Percentiles rank a stretch among this genome's conserved stretches.
These are phyloP conservation scores for Silene uniflora DNA, from an alignment of 148 eudicot genomes.

Conservation along the genomic window DNA sequence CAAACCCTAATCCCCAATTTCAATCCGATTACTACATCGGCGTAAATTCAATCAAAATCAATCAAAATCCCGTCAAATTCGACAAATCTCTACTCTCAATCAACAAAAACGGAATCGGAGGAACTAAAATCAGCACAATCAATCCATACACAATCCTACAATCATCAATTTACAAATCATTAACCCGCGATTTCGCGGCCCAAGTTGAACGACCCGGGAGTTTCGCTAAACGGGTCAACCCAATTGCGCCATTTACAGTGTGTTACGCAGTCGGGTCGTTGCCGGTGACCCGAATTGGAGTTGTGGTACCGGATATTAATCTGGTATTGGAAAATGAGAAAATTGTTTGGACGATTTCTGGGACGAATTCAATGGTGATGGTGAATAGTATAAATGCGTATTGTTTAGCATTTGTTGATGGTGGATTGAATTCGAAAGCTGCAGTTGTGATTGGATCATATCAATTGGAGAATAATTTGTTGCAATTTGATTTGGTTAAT, in stretches of 20 bases:
- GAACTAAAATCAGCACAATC: conserved; percentile 48
- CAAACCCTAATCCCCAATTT: background rate
- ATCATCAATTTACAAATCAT: conserved; percentile 33
- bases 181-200: conserved; percentile 16
- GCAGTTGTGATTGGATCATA: conserved; percentile 44
- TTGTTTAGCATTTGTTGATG: conserved; percentile 49
- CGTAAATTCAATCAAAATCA: conserved; percentile 27
- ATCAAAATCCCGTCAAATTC: conserved; percentile 16
- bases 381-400: conserved; percentile 24
- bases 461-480: conserved; percentile 46
- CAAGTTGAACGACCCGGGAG: conserved; percentile 9
- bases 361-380: conserved; percentile 45
- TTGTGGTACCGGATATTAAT: conserved; percentile 37
- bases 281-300: conserved; percentile 22
- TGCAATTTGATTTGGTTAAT: conserved; percentile 39
- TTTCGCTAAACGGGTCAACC: conserved; percentile 13
- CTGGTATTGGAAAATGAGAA: conserved; percentile 36
- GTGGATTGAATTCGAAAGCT: conserved; percentile 28
- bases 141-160: conserved; percentile 41
- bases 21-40: conserved; percentile 9
- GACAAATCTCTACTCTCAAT: conserved; percentile 34
- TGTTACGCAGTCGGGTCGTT: conserved; percentile 28
- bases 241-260: conserved; percentile 34
- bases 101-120: conserved; percentile 26
- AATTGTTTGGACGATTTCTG: conserved; percentile 41